Evolutionary conservation across 371 early-diverging fungal genomes (phyloP), one percentile per base, ranked within the genome.

Genomic region (Coemansia sp.): DNA sequence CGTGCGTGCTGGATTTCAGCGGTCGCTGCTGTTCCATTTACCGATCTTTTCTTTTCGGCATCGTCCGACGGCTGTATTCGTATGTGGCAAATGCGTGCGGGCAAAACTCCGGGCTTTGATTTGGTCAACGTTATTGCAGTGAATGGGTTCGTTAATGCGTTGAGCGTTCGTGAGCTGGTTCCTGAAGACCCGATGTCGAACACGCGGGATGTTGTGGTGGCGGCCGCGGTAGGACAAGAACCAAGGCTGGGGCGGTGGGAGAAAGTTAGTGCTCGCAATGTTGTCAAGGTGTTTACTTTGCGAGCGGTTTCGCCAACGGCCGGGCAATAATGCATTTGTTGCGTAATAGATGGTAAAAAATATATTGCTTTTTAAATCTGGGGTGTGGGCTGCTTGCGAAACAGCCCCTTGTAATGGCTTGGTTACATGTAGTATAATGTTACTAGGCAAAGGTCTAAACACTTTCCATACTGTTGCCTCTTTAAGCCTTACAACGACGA

Each of bases 181-280:
- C 84, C 86, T 21, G 75, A 85, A 33, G 84, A 88, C 56, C 66
- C 86, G 59, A 83, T 85, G 58, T 80, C 83, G 2, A 68, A 81
- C 40, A 81, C 75, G 30, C 85, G 83, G 51, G 85, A 80, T 42
- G 84, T 86, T 5, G 57, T 84, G n/a, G 62, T 96, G n/a, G 86
- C 89, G 2, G 88, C 86, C 0, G 95, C 89, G 11, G 82, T 91
- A 26, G 95, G 95, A 16, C 92, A 94, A 78, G 96, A 98, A 75
- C 91, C 91, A 65, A 84, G 88, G 64, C 63, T 89, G 51, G 98
- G 98, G n/a, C 87, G 98, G 52, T 98, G 98, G 98, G 61, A 20
- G 1, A 74, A 69, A 30, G 51, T 23, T 3, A 74, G 61, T 48
- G 71, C 67, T 1, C 57, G 71, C n/a, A 74, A 70, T 25, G 75